A percentile compares a stretch with the other conserved stretches of the same genome.
These are phyloP conservation scores for Eucalyptus pauciflora DNA, from an alignment of 345 rosid species.

Conservation along the genomic window DNA sequence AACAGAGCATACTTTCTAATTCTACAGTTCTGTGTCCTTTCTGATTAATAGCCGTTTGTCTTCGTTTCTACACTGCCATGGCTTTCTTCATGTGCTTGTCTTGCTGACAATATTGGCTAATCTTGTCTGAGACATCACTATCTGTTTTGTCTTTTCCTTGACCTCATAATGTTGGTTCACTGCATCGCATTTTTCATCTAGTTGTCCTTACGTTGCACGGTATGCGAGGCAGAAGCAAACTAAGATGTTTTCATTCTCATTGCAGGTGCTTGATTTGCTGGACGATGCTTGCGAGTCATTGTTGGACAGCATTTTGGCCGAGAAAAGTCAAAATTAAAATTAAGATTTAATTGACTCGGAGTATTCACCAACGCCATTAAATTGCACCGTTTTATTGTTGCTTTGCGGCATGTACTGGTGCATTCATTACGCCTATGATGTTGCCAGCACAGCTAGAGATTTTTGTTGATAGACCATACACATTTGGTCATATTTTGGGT, in stretches of 20 bases:
- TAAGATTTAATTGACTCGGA: background rate
- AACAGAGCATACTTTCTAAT: background rate
- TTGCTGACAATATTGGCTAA: background rate
- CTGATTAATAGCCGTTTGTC: background rate
- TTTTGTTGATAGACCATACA: background rate
- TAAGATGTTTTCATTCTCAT: background rate
- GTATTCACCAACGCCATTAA: background rate
- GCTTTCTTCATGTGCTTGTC: background rate
- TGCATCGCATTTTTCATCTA: background rate
- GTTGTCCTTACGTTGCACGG: background rate
- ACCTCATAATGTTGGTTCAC: background rate
- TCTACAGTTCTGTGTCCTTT: background rate
- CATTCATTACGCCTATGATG: background rate
- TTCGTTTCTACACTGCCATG: background rate
- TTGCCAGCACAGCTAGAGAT: background rate
- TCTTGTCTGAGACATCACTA: background rate
- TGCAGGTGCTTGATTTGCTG: conserved; percentile 76
- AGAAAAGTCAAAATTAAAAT: background rate
- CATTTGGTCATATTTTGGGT: background rate
- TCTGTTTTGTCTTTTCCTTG: background rate
- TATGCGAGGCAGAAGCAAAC: background rate
- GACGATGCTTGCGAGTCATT: conserved; percentile 90
- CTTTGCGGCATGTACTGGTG: background rate
- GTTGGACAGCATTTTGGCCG: conserved; percentile 59
- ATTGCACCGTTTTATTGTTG: background rate